A percentile compares a stretch with the other conserved stretches of the same genome.
phyloP scores from a whole-genome alignment of 164 flowering plant genomes.

The Vitis labrusca region DNA sequence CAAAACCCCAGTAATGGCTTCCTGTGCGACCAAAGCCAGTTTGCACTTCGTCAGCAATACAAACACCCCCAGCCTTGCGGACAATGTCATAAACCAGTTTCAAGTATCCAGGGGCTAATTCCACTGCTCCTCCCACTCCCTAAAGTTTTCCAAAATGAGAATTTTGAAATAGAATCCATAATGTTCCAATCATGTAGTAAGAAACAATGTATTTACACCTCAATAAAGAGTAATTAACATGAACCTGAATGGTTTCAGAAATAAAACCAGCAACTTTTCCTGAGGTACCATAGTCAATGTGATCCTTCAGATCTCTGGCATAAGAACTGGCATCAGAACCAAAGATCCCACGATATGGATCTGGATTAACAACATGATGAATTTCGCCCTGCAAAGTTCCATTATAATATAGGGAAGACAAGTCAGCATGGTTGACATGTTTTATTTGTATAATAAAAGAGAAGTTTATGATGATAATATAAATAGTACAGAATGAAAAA shows the following conservation, averaged over 20 bases:
- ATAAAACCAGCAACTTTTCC: conserved; percentile 97
- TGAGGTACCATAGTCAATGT: conserved; percentile 85
- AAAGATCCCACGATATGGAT: conserved; percentile 88
- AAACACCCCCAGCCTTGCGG: conserved; percentile 93
- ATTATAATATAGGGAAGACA: not conserved
- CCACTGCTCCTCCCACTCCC: conserved; percentile 99
- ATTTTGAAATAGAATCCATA: not conserved
- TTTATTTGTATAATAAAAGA: not conserved
- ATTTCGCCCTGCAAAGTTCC: conserved; percentile 75
- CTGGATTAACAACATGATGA: conserved; percentile 93
- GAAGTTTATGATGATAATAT: not conserved
- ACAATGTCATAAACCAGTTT: conserved; percentile 87
- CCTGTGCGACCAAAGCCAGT: conserved; percentile 99
- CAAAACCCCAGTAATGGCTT: conserved; percentile 96
- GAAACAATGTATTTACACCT: conserved; percentile 1
- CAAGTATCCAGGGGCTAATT: conserved; percentile 93
- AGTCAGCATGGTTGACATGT: not conserved
- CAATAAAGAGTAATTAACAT: not conserved
- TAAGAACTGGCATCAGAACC: conserved; percentile 73
- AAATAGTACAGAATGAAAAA: no score
- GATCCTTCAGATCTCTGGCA: conserved; percentile 92
- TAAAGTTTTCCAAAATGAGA: conserved; percentile 21
- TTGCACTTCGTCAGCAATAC: conserved; percentile 99
- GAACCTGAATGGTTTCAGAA: conserved; percentile 96
- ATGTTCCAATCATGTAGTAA: not conserved